Evolutionary conservation across 352 stramenopile genomes (phyloP).

Genomic region (Globisporangium emineosum): DNA sequence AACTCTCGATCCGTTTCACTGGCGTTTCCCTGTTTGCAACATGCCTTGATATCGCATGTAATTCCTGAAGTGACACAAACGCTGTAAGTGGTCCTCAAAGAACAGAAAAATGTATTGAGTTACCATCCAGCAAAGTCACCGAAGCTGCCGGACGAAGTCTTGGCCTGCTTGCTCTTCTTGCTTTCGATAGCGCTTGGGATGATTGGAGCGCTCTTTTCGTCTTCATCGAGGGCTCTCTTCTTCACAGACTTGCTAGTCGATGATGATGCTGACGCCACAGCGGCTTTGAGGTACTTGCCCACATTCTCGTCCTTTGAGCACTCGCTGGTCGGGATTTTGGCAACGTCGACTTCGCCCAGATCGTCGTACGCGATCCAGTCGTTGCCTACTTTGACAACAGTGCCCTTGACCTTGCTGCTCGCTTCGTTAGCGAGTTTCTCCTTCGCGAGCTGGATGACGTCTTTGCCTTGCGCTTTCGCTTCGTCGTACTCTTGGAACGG

Average conservation of each 20-base stretch:
- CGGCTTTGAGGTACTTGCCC: slow-evolving; percentile 65
- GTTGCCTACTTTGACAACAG: slow-evolving; percentile 73
- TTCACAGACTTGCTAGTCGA: slow-evolving; percentile 9
- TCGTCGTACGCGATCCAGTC: slow-evolving; percentile 83
- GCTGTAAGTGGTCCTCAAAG: not conserved
- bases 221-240: slow-evolving; percentile 26
- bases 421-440: slow-evolving; percentile 49
- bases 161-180: slow-evolving; percentile 65
- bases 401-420: slow-evolving; percentile 50
- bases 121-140: slow-evolving; percentile 81
- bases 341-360: slow-evolving; percentile 46
- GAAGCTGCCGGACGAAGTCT: slow-evolving; percentile 39
- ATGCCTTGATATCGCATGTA: not conserved
- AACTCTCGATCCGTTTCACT: slow-evolving; percentile 14
- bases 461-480: slow-evolving; percentile 46
- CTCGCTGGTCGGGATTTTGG: slow-evolving; percentile 40
- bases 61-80: not conserved
- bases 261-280: not conserved
- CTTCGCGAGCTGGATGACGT: slow-evolving; percentile 53
- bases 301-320: slow-evolving; percentile 48
- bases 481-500: slow-evolving; percentile 88
- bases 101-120: slow-evolving; percentile 3
- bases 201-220: not conserved
- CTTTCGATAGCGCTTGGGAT: slow-evolving; percentile 60
- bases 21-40: not conserved